Conservation (phyloP, 495 filamentous ascomycete species). For the Letharia lupina region DNA sequence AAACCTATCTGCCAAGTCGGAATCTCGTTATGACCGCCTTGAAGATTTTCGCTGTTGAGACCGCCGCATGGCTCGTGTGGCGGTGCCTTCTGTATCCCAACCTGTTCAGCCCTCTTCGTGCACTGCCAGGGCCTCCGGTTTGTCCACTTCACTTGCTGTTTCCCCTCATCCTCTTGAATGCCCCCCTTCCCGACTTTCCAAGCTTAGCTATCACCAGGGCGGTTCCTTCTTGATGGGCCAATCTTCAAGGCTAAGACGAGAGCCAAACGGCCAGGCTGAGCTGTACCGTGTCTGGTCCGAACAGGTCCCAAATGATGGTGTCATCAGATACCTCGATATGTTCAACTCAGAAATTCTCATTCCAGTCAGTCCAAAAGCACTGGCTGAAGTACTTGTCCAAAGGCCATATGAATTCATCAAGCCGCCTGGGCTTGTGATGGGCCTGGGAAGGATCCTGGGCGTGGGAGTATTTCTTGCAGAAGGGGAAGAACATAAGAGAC, state of each 20-base stretch:
- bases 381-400: conserved; percentile 56
- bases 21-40: background rate
- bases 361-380: conserved; percentile 53
- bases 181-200: too few relatives aligned
- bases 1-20: background rate
- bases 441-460: conserved; percentile 59
- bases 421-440: conserved; percentile 46
- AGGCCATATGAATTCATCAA: conserved; percentile 76
- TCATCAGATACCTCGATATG: conserved; percentile 6
- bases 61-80: background rate
- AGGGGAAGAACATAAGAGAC: conserved; percentile 72
- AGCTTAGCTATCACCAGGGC: background rate
- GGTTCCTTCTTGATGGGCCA: conserved; percentile 1
- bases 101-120: background rate
- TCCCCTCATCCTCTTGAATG: too few relatives aligned
- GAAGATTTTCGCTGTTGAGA: background rate
- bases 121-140: background rate
- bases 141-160: background rate
- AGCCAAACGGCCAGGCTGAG: background rate
- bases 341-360: conserved; percentile 66
- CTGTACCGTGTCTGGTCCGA: background rate
- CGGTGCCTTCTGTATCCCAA: background rate
- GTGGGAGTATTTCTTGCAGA: conserved; percentile 73
- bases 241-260: background rate
- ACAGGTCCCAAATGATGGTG: conserved; percentile 3